These are phyloP conservation scores for Cladosporium phlei DNA, from an alignment of 2,329 filamentous ascomycete species.

Conservation along the genomic window DNA sequence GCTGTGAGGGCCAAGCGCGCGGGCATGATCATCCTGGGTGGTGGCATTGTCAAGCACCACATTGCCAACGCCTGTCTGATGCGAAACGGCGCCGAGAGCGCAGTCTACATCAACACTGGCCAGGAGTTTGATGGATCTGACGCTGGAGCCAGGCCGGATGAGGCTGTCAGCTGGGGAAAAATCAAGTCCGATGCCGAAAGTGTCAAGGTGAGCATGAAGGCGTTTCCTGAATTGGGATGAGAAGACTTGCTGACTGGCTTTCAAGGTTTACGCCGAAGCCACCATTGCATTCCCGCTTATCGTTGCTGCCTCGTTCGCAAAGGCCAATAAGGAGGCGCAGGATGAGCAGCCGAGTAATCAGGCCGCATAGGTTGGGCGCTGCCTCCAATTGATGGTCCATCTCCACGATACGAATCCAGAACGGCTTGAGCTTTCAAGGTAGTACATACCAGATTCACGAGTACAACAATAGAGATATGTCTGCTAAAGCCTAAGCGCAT, in stretches of 20 bases:
- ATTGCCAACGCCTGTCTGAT: conserved; percentile 97
- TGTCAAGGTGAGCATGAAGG: conserved; percentile 77
- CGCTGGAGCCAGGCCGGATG: conserved; percentile 88
- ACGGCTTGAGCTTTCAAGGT: too few relatives aligned
- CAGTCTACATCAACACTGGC: conserved; percentile 95
- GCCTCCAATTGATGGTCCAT: too few relatives aligned
- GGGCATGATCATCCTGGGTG: conserved; percentile 93
- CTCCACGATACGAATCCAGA: too few relatives aligned
- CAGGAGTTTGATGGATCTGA: conserved; percentile 98
- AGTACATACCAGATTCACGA: too few relatives aligned
- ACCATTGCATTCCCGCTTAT: conserved; percentile 64
- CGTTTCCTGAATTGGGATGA: not conserved
- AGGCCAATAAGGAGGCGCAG: conserved; percentile 15
- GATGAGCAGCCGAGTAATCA: not conserved
- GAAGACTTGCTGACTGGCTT: not conserved
- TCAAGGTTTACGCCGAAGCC: conserved; percentile 60
- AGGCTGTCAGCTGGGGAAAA: conserved; percentile 98
- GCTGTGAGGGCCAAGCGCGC: conserved; percentile 80
- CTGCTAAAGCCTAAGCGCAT: too few relatives aligned
- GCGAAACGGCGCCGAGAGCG: conserved; percentile 94
- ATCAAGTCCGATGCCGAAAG: conserved; percentile 83
- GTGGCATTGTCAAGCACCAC: conserved; percentile 95
- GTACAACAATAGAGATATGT: too few relatives aligned
- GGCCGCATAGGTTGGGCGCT: not conserved
- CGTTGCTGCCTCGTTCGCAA: conserved; percentile 63